Percentiles rank a stretch among this genome's conserved stretches.
Conservation (phyloP, 2,329 filamentous ascomycete genomes). For the Atkinsonella hypoxylon region DNA sequence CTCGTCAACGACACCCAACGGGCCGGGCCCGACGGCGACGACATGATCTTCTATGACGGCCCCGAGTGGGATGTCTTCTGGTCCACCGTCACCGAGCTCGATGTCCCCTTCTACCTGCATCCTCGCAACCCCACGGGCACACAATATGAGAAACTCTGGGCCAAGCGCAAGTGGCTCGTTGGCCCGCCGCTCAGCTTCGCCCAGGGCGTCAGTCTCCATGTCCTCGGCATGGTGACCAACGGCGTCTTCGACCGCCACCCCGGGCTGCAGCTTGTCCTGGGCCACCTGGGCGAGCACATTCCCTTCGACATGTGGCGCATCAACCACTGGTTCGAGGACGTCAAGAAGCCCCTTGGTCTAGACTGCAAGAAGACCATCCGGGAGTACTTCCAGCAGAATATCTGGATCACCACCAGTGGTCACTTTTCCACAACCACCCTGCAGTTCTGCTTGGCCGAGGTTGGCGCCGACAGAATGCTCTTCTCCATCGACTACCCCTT, state of each 20-base stretch:
- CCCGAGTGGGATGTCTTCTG: conserved; percentile 51
- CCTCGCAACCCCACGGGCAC: conserved; percentile 44
- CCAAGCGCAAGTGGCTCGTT: conserved; percentile 45
- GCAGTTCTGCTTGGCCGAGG: conserved; percentile 34
- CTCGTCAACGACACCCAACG: conserved; percentile 52
- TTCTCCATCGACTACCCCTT: conserved; percentile 43
- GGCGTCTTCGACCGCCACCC: conserved; percentile 38
- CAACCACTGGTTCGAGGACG: conserved; percentile 43
- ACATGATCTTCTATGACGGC: conserved; percentile 52
- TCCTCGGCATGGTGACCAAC: conserved; percentile 37
- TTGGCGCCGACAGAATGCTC: conserved; percentile 37
- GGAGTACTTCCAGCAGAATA: conserved; percentile 41
- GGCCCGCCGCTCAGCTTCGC: conserved; percentile 48
- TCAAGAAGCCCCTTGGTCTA: conserved; percentile 37
- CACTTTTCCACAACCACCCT: conserved; percentile 43
- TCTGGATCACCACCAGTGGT: conserved; percentile 45
- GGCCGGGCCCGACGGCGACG: conserved; percentile 43
- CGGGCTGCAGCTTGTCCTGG: conserved; percentile 32
- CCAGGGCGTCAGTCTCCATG: conserved; percentile 45
- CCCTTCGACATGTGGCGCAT: conserved; percentile 38
- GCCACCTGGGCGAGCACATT: conserved; percentile 36
- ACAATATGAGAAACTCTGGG: conserved; percentile 46
- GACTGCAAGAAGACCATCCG: conserved; percentile 35
- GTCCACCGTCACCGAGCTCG: conserved; percentile 42
- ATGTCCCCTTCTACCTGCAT: conserved; percentile 54